phyloP scores from a whole-genome alignment of 345 rosid genomes.

The Psidium friedrichsthalianum region DNA sequence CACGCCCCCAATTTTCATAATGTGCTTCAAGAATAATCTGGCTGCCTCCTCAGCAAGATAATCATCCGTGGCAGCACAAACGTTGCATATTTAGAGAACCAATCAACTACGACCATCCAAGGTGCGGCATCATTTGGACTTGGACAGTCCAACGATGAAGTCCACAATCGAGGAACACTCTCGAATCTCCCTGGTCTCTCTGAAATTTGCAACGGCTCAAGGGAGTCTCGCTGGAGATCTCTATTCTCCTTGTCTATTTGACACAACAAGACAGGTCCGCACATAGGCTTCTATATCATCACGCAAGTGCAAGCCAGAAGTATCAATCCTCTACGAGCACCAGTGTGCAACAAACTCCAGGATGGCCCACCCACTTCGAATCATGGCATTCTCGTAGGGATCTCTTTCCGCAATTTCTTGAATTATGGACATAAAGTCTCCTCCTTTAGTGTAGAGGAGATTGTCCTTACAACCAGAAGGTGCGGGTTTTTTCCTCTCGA shows the following conservation, averaged over 20 bases:
- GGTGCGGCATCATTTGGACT: not conserved
- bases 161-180: not conserved
- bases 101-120: not conserved
- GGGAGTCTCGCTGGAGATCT: not conserved
- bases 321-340: not conserved
- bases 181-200: not conserved
- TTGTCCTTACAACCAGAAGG: not conserved
- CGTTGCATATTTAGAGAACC: not conserved
- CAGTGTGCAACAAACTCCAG: accelerated
- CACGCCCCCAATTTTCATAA: not conserved
- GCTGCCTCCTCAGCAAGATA: not conserved
- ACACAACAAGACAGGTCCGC: not conserved
- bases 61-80: not conserved
- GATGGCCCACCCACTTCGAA: not conserved
- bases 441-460: not conserved
- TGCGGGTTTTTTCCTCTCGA: not conserved
- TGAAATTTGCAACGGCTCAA: not conserved
- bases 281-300: not conserved
- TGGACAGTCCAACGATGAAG: not conserved
- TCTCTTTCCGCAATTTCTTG: not conserved
- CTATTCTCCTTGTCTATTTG: not conserved
- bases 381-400: not conserved
- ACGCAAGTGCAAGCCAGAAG: not conserved
- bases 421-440: not conserved
- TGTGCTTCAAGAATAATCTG: too few relatives aligned